Conservation (phyloP, 768 basidiomycete species). For the Trametes gibbosa region DNA sequence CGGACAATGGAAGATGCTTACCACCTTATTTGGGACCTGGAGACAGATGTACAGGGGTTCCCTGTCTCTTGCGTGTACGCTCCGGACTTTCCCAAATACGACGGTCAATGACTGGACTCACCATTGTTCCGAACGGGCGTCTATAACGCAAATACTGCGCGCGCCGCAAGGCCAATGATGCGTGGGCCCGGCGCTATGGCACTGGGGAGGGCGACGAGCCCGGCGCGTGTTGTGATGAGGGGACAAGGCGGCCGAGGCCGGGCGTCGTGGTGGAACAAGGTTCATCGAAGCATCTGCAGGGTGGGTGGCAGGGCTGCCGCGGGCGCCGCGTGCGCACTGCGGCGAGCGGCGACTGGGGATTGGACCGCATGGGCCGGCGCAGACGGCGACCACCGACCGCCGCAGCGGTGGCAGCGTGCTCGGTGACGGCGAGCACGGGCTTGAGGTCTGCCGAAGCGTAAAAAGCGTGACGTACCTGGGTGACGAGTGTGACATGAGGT, state of each 20-base stretch:
- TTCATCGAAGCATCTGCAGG: slow-evolving; percentile 15
- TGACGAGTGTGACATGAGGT: background rate
- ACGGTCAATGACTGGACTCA: background rate
- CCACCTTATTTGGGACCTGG: background rate
- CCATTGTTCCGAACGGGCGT: background rate
- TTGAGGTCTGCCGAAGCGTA: background rate
- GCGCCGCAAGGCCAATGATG: background rate
- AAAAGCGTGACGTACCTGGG: background rate
- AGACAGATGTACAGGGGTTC: too few relatives aligned
- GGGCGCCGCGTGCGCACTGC: slow-evolving; percentile 11
- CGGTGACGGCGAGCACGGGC: background rate
- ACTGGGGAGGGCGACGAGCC: slow-evolving; percentile 6
- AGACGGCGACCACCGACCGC: background rate
- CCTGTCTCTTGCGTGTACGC: too few relatives aligned
- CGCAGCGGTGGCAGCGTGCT: background rate
- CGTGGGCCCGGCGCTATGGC: background rate
- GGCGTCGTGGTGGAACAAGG: slow-evolving; percentile 19
- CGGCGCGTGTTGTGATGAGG: background rate
- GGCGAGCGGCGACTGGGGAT: slow-evolving; percentile 3
- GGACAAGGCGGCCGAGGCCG: slow-evolving; percentile 3
- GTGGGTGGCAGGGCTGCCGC: slow-evolving; percentile 9
- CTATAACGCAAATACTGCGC: background rate
- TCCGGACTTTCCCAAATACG: too few relatives aligned
- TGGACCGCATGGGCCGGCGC: background rate
- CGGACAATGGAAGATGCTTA: too few relatives aligned